Conservation (phyloP, 257 asterid species). For the Solanum commersonii region DNA sequence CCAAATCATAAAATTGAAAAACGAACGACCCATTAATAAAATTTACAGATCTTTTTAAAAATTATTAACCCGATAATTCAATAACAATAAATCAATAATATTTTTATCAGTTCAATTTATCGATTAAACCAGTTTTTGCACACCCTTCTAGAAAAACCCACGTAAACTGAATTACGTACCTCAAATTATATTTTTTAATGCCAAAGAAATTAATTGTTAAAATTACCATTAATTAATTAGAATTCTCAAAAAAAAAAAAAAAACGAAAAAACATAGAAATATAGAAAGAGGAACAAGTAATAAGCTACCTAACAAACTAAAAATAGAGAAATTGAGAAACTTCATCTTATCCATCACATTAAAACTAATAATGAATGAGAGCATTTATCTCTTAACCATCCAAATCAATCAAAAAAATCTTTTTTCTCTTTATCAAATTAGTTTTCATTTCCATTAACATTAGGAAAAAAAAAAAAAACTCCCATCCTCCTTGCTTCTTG, state of each 20-base stretch:
- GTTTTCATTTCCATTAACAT: not conserved
- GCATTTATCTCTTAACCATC: not conserved
- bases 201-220: not conserved
- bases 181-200: not conserved
- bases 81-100: no score
- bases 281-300: not conserved
- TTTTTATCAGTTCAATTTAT: no score
- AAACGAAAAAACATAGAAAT: not conserved
- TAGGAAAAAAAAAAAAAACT: not conserved
- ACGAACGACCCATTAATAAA: no score
- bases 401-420: not conserved
- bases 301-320: not conserved
- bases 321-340: not conserved
- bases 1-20: no score
- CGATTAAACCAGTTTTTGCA: no score
- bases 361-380: not conserved
- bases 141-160: not conserved
- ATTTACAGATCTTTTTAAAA: no score
- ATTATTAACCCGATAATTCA: no score
- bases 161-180: not conserved
- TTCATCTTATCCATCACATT: not conserved
- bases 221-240: not conserved
- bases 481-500: not conserved
- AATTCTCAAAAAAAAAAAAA: not conserved
- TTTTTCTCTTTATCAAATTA: not conserved